These are phyloP conservation scores for Phytophthora megakarya DNA, from an alignment of 352 stramenopile species.

Conservation along the genomic window DNA sequence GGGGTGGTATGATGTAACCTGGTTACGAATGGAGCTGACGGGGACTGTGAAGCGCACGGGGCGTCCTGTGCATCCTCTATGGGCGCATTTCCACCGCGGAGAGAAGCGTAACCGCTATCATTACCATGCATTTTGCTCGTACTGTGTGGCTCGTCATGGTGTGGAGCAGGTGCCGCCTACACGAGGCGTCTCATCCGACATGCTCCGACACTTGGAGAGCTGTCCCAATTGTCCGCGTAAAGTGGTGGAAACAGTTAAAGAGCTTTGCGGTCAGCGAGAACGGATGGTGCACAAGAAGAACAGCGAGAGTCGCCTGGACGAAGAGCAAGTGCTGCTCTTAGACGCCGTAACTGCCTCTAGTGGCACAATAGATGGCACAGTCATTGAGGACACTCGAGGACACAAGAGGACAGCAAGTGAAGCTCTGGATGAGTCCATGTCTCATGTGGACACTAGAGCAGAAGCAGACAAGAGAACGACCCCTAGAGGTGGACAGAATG, in stretches of 20 bases:
- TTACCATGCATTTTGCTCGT: conserved; percentile 84
- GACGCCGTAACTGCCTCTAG: conserved; percentile 7
- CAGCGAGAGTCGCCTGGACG: conserved; percentile 2
- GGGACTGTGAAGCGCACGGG: conserved; percentile 61
- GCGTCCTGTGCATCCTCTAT: conserved; percentile 73
- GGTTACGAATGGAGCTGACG: conserved; percentile 18
- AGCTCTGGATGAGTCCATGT: conserved; percentile 8
- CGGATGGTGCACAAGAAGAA: conserved; percentile 36
- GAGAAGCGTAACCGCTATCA: conserved; percentile 88
- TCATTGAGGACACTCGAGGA: not conserved
- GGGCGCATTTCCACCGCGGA: conserved; percentile 82
- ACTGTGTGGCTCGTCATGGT: conserved; percentile 71
- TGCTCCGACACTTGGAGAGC: conserved; percentile 81
- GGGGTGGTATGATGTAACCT: not conserved
- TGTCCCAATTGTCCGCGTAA: conserved; percentile 71
- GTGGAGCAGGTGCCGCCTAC: conserved; percentile 61
- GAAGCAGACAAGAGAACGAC: conserved; percentile 2
- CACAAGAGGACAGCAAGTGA: conserved; percentile 30
- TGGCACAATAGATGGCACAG: conserved; percentile 9
- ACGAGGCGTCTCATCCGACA: conserved; percentile 79
- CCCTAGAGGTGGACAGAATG: conserved; percentile 16
- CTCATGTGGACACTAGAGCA: conserved; percentile 5
- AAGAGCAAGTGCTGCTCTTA: conserved; percentile 37
- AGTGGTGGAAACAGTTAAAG: conserved; percentile 65
- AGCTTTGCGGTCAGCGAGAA: conserved; percentile 58